These are phyloP conservation scores for Diddensiella caesifluorescens DNA, from an alignment of 805 yeast species.

Conservation along the genomic window DNA sequence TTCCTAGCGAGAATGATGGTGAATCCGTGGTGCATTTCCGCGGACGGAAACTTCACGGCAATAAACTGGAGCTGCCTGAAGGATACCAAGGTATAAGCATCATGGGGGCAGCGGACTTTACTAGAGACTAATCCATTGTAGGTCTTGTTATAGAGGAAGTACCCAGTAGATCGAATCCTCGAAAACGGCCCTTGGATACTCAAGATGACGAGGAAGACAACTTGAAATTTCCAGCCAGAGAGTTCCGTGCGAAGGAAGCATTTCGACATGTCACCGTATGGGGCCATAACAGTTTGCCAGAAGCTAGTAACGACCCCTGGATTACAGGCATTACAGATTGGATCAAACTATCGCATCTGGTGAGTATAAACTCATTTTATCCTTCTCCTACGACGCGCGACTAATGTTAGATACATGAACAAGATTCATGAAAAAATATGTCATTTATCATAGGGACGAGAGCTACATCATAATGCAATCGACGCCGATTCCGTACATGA, in stretches of 20 bases:
- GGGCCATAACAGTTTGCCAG: slow-evolving; percentile 27
- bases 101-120: not conserved
- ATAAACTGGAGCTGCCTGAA: slow-evolving; percentile 14
- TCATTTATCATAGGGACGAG: too few species aligned
- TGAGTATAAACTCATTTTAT: slow-evolving; percentile 13
- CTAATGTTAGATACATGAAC: slow-evolving; percentile 4
- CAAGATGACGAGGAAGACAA: slow-evolving; percentile 9
- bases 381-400: too few species aligned
- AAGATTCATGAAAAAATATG: too few species aligned
- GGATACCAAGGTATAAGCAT: slow-evolving; percentile 15
- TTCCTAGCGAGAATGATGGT: slow-evolving; percentile 3
- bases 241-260: slow-evolving; percentile 6
- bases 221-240: slow-evolving; percentile 5
- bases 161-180: slow-evolving; percentile 5
- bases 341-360: slow-evolving; percentile 20
- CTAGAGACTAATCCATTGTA: not conserved
- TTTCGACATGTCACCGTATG: slow-evolving; percentile 21
- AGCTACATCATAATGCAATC: slow-evolving; percentile 62
- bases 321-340: slow-evolving; percentile 24
- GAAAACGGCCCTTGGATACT: slow-evolving; percentile 3
- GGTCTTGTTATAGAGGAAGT: slow-evolving; percentile 11
- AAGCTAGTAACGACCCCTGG: slow-evolving; percentile 23
- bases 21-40: slow-evolving; percentile 19
- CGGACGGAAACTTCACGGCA: slow-evolving; percentile 21
- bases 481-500: slow-evolving; percentile 85